These are phyloP conservation scores for Zea luxurians DNA, from an alignment of 176 grass and related monocot genomes.

Conservation along the genomic window DNA sequence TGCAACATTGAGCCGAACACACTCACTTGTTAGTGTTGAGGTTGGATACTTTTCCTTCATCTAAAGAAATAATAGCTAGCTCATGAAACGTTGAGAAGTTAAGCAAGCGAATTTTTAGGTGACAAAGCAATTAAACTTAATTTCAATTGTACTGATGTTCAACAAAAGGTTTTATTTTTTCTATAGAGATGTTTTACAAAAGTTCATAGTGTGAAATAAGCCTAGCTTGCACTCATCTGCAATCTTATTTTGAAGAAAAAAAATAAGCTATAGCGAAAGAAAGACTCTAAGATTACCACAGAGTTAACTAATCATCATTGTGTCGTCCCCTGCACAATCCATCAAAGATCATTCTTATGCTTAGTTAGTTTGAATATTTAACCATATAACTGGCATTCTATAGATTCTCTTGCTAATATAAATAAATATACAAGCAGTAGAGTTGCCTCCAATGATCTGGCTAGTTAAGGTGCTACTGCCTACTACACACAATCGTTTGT, in stretches of 20 bases:
- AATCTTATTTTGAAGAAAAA: not conserved
- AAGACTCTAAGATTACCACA: not conserved
- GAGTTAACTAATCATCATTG: not conserved
- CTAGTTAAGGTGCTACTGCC: not conserved
- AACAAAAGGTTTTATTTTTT: not conserved
- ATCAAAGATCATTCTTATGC: not conserved
- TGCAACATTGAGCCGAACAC: too few species aligned
- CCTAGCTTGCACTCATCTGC: not conserved
- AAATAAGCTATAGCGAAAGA: not conserved
- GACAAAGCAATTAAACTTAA: not conserved
- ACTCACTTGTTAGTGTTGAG: too few species aligned
- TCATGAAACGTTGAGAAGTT: not conserved
- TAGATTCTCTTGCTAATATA: constrained; percentile 24
- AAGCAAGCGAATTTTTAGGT: not conserved
- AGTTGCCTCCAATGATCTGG: constrained; percentile 17
- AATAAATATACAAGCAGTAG: not conserved
- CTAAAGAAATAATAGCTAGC: too few species aligned
- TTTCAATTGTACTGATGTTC: not conserved
- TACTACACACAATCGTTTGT: not conserved
- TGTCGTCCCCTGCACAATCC: not conserved
- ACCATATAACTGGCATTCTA: not conserved
- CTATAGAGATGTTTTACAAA: not conserved
- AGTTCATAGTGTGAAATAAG: not conserved
- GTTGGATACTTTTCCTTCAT: too few species aligned
- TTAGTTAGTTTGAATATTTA: constrained; percentile 3